These are phyloP conservation scores for Acanthamoeba lugdunensis DNA, from an alignment of 208 protist species.

Conservation along the genomic window DNA sequence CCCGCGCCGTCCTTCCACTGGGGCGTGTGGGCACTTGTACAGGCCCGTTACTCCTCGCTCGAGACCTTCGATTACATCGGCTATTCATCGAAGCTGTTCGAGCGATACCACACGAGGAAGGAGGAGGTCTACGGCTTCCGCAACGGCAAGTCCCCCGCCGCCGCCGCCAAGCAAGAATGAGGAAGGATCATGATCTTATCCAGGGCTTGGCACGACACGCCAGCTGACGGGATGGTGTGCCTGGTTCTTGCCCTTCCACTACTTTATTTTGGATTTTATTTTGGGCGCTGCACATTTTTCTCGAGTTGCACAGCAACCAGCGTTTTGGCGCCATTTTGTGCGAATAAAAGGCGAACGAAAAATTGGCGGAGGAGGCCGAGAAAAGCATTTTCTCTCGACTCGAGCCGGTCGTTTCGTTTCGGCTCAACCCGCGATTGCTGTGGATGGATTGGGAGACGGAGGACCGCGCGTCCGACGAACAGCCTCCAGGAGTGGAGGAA, in stretches of 20 bases:
- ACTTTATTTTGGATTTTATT: no score
- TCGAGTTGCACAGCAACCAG: no score
- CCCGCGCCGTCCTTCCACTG: slow-evolving; percentile 45
- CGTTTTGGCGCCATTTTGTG: no score
- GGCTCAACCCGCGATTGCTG: no score
- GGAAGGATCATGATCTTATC: no score
- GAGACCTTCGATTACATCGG: slow-evolving; percentile 65
- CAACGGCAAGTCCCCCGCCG: not conserved
- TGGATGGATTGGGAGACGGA: not conserved
- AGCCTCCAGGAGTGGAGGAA: not conserved
- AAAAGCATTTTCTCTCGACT: no score
- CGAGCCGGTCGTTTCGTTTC: no score
- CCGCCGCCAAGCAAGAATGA: not conserved
- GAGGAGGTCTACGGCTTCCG: slow-evolving; percentile 31
- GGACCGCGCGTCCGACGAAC: not conserved
- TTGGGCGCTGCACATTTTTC: no score
- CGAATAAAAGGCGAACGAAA: no score
- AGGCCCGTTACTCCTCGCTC: slow-evolving; percentile 39
- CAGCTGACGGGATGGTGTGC: not conserved
- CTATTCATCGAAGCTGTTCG: slow-evolving; percentile 57
- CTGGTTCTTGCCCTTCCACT: no score
- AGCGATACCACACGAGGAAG: slow-evolving; percentile 20
- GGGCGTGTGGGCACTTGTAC: slow-evolving; percentile 66
- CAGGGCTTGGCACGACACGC: not conserved
- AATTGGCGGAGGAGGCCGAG: no score